Base-by-base conservation (phyloP, 192 early-diverging fungal genomes). In the Gaertneriomyces sp. region DNA sequence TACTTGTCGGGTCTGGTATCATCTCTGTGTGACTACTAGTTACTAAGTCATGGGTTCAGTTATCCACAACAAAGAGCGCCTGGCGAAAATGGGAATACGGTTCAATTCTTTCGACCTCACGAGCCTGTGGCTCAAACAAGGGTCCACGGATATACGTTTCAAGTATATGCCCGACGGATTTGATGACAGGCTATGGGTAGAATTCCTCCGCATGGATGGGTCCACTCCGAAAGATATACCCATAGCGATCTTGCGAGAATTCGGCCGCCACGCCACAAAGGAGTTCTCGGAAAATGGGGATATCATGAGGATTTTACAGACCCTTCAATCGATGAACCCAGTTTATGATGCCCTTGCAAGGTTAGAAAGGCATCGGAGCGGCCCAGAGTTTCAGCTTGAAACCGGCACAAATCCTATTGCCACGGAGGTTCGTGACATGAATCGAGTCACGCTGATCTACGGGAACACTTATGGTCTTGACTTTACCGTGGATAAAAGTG, bases 41-140 rank as follows among this genome's bases (percentile, higher is more conserved):
- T 33, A 33, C 25, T 33, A 33, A 33, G 25, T 33, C 25, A 33
- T 33, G 25, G 2, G 2, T 1, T n/a, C 20, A 57, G 61, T 43
- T 58, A 42, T 52, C 19, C n/a, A 16, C 5, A 39, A 66, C 42
- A 25, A 57, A 20, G 20, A 10, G 11, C 7, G 64, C 6, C 64
- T 66, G 1, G 55, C 5, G n/a, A 43, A 66, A 20, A 66, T 66
- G 19, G 64, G 64, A 12, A 54, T 58, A n/a, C 17, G 16, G 12
- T 12, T 66, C 20, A 54, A 58, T 20, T 45, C 53, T 4, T 66
- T 66, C 33, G 64, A 66, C 25, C 42, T 66, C 17, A 43, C 33
- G 45, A 42, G 19, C 25, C 54, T 66, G 2, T 57, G 49, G 16
- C 12, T 66, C 11, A 58, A 5, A 46, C 49, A 16, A 52, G 42